Conservation (phyloP, 768 basidiomycete species). For the Tricholomella constricta region DNA sequence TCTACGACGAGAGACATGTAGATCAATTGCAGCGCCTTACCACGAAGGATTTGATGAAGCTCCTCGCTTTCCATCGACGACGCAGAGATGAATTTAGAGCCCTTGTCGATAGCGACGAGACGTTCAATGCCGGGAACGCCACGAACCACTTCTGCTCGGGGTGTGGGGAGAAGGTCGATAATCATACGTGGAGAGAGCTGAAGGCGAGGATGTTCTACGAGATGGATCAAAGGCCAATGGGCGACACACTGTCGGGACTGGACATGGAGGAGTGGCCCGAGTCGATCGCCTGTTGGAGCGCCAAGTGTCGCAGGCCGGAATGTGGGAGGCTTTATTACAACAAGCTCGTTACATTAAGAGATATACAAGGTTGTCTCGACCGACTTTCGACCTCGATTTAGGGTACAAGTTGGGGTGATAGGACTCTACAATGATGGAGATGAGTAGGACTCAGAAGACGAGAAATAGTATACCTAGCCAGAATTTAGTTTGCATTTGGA, state of each 20-base stretch:
- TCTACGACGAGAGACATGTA: conserved; percentile 37
- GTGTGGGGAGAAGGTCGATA: conserved; percentile 37
- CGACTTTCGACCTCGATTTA: conserved; percentile 26
- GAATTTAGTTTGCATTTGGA: no score
- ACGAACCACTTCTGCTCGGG: conserved; percentile 28
- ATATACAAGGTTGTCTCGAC: conserved; percentile 33
- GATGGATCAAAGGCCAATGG: conserved; percentile 40
- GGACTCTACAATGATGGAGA: no score
- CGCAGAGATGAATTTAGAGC: conserved; percentile 40
- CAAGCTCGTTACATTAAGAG: conserved; percentile 33
- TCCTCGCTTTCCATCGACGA: conserved; percentile 43
- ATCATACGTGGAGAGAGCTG: conserved; percentile 41
- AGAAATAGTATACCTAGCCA: no score
- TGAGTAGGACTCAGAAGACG: no score
- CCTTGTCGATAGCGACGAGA: conserved; percentile 33
- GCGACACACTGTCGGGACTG: conserved; percentile 36
- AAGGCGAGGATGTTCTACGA: conserved; percentile 41
- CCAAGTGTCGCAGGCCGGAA: conserved; percentile 30
- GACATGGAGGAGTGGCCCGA: conserved; percentile 49
- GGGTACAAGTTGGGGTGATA: no score
- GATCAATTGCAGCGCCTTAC: conserved; percentile 35
- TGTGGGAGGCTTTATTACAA: conserved; percentile 39
- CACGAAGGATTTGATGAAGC: conserved; percentile 33
- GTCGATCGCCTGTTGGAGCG: conserved; percentile 39
- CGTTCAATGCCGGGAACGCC: conserved; percentile 42